Conservation (phyloP, 345 rosid genomes). For the Eucalyptus paniculata region DNA sequence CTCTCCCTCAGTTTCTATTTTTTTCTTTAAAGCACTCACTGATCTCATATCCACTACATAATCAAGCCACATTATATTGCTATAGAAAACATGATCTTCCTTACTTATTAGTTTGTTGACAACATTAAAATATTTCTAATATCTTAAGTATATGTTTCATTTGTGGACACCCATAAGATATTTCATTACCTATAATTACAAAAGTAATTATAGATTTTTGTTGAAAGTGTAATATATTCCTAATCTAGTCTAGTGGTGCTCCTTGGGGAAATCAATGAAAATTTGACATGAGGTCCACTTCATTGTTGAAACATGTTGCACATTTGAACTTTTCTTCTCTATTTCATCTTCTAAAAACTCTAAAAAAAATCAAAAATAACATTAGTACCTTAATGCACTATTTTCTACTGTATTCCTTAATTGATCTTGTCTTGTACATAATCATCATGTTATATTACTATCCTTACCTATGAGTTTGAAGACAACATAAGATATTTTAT, state of each 20-base stretch:
- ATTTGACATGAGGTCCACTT: neutral
- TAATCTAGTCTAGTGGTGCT: neutral
- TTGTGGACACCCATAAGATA: neutral
- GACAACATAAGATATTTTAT: neutral
- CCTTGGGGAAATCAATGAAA: neutral
- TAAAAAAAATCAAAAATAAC: neutral
- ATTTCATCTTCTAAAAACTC: neutral
- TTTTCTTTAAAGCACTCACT: neutral
- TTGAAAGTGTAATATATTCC: neutral
- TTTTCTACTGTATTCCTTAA: neutral
- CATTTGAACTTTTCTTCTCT: neutral
- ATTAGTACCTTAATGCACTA: neutral
- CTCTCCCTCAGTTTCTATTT: neutral
- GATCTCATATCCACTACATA: neutral
- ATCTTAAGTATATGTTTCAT: neutral
- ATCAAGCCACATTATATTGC: neutral
- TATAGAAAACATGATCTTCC: neutral
- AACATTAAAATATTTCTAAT: neutral
- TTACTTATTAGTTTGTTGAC: neutral
- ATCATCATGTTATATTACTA: accelerated
- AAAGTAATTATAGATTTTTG: neutral
- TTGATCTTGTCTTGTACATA: neutral
- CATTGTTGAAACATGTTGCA: neutral
- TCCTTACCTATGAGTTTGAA: neutral
- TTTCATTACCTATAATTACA: neutral